Conservation (phyloP, 257 asterid species). For the Solanum verrucosum region DNA sequence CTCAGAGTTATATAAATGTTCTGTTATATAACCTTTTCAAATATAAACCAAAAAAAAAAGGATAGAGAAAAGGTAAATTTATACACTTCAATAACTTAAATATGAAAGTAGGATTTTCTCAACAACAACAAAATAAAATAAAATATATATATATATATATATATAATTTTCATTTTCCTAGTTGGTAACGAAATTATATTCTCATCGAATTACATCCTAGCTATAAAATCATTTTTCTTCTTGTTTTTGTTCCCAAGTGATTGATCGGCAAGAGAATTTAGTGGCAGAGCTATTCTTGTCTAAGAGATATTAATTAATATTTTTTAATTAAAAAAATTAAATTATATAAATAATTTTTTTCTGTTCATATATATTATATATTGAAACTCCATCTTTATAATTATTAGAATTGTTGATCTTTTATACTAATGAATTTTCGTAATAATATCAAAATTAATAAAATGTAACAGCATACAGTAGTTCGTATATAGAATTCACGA, state of each 20-base stretch:
- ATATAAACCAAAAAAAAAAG: too few relatives aligned
- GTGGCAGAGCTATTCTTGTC: neutral
- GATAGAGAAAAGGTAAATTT: neutral
- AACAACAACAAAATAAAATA: neutral
- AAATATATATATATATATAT: too few relatives aligned
- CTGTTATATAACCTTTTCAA: too few relatives aligned
- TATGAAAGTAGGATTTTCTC: neutral
- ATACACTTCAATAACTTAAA: neutral
- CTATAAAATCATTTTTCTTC: neutral
- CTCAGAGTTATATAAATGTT: too few relatives aligned
- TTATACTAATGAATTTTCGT: neutral
- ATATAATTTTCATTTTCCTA: too few relatives aligned
- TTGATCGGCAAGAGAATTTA: too few relatives aligned
- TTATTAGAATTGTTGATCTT: neutral
- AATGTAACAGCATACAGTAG: neutral
- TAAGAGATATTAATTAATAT: too few relatives aligned
- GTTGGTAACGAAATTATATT: neutral
- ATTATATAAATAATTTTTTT: too few relatives aligned
- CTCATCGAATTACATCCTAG: neutral
- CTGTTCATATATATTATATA: too few relatives aligned
- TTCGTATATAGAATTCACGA: neutral
- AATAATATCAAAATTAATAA: neutral
- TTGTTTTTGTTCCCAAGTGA: neutral
- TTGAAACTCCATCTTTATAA: neutral
- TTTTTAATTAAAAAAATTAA: too few relatives aligned